Base-by-base conservation (phyloP, 73 alveolate genomes). In the Paramecium tetraurelia region DNA sequence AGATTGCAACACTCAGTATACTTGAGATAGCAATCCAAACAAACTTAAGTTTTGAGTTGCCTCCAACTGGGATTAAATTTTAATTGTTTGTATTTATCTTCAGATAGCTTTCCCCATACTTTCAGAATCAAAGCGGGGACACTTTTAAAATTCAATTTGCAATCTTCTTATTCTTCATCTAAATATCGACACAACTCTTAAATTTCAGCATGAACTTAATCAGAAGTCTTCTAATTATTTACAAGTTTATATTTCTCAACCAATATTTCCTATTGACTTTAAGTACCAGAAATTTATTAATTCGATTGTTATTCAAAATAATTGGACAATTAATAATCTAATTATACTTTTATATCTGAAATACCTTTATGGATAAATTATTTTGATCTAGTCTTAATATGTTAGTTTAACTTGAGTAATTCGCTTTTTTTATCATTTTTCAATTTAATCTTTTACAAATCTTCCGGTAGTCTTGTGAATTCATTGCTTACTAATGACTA, bases 81-180 rank as follows among this genome's bases (percentile, higher is more conserved):
- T 38, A 75, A 75, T 41, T 16, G 21, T 35, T 75, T 75, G 21
- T 75, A 75, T 75, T 41, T 75, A 0, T 75, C 87, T 38, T 75
- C 87, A n/a, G 87, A 75, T 29, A 75, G 8, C 16, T 35, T 38
- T 20, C 93, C 93, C 93, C 93, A 86, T 36, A 86, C 93, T 86
- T 86, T 86, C 21, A 86, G 46, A 10, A 86, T 86, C 20, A 86
- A 68, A 29, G 93, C 93, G n/a, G 93, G 93, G 58, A 86, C 85
- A 36, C 69, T 35, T 29, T 58, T 86, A 63, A 86, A 86, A 50
- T 86, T 77, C 12, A 86, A 58, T 63, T 86, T 77, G 11, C 76
- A 63, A 86, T 86, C 85, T 44, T 86, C 63, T 43, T 86, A 77
- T 69, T 86, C 93, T 57, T 86, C 93, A 48, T 86, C 93, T 21